A percentile compares a stretch with the other conserved stretches of the same genome.
These are phyloP conservation scores for Camelina sativa DNA, from an alignment of 345 rosid genomes.

Conservation along the genomic window DNA sequence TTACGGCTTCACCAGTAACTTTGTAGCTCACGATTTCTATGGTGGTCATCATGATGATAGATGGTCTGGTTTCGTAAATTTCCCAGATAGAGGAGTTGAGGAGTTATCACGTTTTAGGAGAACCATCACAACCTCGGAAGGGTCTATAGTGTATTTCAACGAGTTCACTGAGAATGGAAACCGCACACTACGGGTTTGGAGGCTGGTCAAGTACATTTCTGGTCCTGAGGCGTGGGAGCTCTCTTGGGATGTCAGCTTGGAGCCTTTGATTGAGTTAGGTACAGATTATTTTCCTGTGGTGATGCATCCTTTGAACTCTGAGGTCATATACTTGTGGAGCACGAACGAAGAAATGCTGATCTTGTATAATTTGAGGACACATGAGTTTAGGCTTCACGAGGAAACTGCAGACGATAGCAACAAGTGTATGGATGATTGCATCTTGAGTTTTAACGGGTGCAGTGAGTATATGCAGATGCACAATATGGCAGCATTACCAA, in stretches of 20 bases:
- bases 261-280: background rate
- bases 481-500: no score
- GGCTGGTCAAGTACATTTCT: background rate
- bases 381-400: conserved; percentile 8
- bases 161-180: background rate
- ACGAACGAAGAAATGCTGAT: background rate
- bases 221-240: conserved; percentile 30
- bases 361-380: conserved; percentile 31
- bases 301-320: conserved; percentile 15
- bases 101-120: conserved; percentile 9
- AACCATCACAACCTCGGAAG: conserved; percentile 16
- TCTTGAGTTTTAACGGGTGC: conserved; percentile 27
- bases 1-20: background rate
- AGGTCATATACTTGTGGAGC: conserved; percentile 39
- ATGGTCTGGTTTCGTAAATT: conserved; percentile 3
- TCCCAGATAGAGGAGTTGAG: background rate
- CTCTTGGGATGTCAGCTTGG: conserved; percentile 13
- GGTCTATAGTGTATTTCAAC: conserved; percentile 28
- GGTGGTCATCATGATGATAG: background rate
- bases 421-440: conserved; percentile 32
- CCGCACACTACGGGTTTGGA: conserved; percentile 30
- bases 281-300: conserved; percentile 9
- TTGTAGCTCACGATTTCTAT: conserved; percentile 28
- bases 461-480: background rate
- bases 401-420: background rate